Base-by-base conservation (phyloP, 495 filamentous ascomycete genomes). In the Annulohypoxylon stygium region DNA sequence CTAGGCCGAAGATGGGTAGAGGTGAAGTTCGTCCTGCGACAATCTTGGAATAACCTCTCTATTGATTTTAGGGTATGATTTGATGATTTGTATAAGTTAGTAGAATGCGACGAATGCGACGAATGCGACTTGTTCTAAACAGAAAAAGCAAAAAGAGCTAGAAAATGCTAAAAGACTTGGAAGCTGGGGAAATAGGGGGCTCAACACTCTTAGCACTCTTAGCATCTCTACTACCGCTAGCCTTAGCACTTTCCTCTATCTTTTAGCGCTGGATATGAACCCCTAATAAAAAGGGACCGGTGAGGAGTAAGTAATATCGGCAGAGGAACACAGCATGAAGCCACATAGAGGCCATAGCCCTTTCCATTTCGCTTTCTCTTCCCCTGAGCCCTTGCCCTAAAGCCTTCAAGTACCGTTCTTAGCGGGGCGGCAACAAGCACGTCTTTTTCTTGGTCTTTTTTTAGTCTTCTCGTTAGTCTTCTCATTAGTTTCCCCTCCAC, bases 1-100 rank as follows among this genome's bases (percentile, higher is more conserved):
- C 73, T 75, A 71, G 53, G 23, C 59, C 57, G n/a, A 58, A 75
- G 26, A 41, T 8, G 54, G 62, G 11, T 63, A 61, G 25, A 61
- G 14, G 43, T 54, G 36, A 50, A 34, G 26, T 39, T 30, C 36
- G 3, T 36, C 36, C 53, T 16, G 53, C 26, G 36, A 57, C 10
- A 57, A 18, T 18, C 9, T 4, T 30, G 30, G 30, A 30, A 30
- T 30, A 30, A 30, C 5, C 30, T 30, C 30, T 30, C 30, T 30
- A 30, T 30, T 30, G 3, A 6, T 30, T 30, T 25, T 12, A 33
- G 25, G 50, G 50, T 54, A 54, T 54, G 12, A 54, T 30, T 16
- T 54, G 20, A 23, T 30, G 30, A 6, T 30, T 30, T 30, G 3
- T 30, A 2, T 30, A 30, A 6, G 30, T 30, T 30, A 30, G 30